Conservation (phyloP, 108 stramenopile species). For the Discostella pseudostelligera region DNA sequence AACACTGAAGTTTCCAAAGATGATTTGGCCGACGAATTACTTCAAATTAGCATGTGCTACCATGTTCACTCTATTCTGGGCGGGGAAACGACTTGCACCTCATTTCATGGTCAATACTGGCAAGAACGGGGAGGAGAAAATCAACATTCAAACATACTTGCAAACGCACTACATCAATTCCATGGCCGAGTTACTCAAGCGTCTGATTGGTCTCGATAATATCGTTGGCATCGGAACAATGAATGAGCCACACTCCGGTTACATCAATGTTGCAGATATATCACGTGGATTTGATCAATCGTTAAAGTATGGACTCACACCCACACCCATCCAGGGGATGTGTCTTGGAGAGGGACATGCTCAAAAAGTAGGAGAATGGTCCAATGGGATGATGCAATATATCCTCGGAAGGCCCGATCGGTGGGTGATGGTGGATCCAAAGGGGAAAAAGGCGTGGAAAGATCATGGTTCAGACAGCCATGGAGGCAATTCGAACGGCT, state of each 20-base stretch:
- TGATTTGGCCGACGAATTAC: conserved; percentile 59
- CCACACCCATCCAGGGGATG: conserved; percentile 38
- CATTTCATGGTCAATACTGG: conserved; percentile 15
- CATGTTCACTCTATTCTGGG: conserved; percentile 56
- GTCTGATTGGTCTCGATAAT: conserved; percentile 37
- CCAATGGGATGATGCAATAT: conserved; percentile 37
- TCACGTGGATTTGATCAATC: conserved; percentile 21
- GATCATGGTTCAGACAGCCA: not conserved
- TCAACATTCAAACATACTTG: conserved; percentile 37
- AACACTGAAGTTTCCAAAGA: conserved; percentile 20
- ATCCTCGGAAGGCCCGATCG: conserved; percentile 16
- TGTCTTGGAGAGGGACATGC: conserved; percentile 22
- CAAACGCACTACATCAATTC: conserved; percentile 50
- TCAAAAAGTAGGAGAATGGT: conserved; percentile 22
- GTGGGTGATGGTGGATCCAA: conserved; percentile 26
- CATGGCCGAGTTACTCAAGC: conserved; percentile 26
- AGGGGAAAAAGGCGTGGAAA: conserved; percentile 28
- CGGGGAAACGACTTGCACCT: conserved; percentile 48
- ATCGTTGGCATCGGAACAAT: conserved; percentile 50
- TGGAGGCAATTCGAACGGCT: conserved; percentile 2
- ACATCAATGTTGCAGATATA: conserved; percentile 30
- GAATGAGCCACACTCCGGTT: conserved; percentile 52
- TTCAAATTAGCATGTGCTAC: conserved; percentile 47
- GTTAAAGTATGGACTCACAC: conserved; percentile 18
- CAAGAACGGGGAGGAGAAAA: not conserved